Evolutionary conservation across 2,329 filamentous ascomycete species (phyloP).

Genomic region (Cylindrodendrum hubeiense): DNA sequence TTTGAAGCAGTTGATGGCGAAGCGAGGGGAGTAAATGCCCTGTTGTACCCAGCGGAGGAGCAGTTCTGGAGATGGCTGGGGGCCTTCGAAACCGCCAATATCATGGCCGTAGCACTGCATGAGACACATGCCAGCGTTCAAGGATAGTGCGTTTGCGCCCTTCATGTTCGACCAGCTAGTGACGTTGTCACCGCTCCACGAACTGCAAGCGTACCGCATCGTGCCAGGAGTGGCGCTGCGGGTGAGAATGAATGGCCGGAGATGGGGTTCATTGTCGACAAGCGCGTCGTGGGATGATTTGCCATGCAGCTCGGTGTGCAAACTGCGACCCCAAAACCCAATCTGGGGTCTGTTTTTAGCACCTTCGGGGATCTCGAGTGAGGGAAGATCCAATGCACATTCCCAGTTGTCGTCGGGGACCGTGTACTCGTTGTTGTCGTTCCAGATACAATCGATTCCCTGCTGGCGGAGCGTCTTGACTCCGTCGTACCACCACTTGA

Average conservation of each 20-base stretch:
- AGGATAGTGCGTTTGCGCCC: conserved; percentile 75
- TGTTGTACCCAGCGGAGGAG: conserved; percentile 81
- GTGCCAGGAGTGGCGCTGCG: conserved; percentile 81
- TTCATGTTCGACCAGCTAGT: conserved; percentile 81
- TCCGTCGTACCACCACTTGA: conserved; percentile 80
- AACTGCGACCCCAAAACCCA: conserved; percentile 76
- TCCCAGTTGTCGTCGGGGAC: conserved; percentile 75
- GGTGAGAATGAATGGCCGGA: conserved; percentile 76
- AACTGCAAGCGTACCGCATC: conserved; percentile 76
- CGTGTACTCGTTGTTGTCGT: conserved; percentile 83
- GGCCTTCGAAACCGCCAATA: conserved; percentile 81
- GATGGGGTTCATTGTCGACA: conserved; percentile 66
- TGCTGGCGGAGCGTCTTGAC: conserved; percentile 70
- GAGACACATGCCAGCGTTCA: conserved; percentile 76
- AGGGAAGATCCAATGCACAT: conserved; percentile 63
- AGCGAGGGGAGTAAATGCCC: conserved; percentile 76
- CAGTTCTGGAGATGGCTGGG: conserved; percentile 77
- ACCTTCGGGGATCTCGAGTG: conserved; percentile 51
- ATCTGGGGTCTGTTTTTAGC: conserved; percentile 61
- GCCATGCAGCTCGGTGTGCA: conserved; percentile 79
- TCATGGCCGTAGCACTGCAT: conserved; percentile 80
- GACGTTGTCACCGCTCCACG: conserved; percentile 82
- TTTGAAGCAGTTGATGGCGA: conserved; percentile 85
- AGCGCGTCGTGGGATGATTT: conserved; percentile 78
- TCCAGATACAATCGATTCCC: conserved; percentile 82